A percentile compares a stretch with the other conserved stretches of the same genome.
phyloP scores from a whole-genome alignment of 225 moss, liverwort and hornwort genomes.

The Rhytidiadelphus loreus region DNA sequence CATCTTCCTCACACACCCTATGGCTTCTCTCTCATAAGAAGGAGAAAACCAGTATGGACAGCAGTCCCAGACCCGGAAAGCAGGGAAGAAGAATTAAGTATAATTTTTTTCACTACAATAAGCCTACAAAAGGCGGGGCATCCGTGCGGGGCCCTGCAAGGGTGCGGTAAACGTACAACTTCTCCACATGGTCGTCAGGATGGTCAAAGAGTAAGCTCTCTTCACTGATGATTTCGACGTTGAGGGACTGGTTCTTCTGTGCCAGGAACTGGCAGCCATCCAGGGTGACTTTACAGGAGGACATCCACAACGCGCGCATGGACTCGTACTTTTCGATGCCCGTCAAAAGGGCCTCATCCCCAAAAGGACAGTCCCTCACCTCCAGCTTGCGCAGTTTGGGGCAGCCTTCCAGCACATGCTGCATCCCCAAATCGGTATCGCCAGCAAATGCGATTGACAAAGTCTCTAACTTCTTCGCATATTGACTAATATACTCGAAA shows the following conservation, averaged over 20 bases:
- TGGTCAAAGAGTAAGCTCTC: slow-evolving; percentile 21
- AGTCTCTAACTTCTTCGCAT: slow-evolving; percentile 43
- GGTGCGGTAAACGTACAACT: slow-evolving; percentile 51
- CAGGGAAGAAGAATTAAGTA: background rate
- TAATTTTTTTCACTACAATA: background rate
- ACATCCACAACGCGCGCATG: slow-evolving; percentile 52
- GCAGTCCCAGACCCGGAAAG: background rate
- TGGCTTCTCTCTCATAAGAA: slow-evolving; percentile 13
- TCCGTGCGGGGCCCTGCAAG: slow-evolving; percentile 36
- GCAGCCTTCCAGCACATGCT: slow-evolving; percentile 33
- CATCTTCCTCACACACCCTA: background rate
- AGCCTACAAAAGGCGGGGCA: slow-evolving; percentile 38
- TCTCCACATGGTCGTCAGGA: slow-evolving; percentile 27
- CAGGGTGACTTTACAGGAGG: slow-evolving; percentile 23
- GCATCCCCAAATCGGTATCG: slow-evolving; percentile 31
- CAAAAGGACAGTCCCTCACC: slow-evolving; percentile 36
- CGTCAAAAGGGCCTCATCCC: slow-evolving; percentile 32
- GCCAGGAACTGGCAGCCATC: slow-evolving; percentile 47
- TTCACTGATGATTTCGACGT: slow-evolving; percentile 38
- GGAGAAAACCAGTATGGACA: background rate
- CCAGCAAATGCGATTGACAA: slow-evolving; percentile 38
- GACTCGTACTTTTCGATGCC: slow-evolving; percentile 50
- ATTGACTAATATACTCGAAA: slow-evolving; percentile 28
- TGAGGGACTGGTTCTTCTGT: slow-evolving; percentile 17
- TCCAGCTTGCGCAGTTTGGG: slow-evolving; percentile 32